Conservation (phyloP, 1,284 basidiomycete genomes). For the Exobasidium cylindrosporum region DNA sequence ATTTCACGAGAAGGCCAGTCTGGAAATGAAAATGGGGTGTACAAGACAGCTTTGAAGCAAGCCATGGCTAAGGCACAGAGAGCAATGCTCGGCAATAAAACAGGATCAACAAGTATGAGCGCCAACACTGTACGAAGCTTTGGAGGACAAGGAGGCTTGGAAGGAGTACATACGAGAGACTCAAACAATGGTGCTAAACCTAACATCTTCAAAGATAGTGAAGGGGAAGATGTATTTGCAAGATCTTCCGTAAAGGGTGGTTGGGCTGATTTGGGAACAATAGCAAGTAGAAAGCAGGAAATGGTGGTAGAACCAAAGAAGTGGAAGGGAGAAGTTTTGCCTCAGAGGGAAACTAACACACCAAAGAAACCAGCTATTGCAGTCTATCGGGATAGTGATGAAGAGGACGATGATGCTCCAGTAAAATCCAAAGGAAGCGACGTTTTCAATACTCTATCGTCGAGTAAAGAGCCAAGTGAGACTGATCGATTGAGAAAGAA, state of each 20-base stretch:
- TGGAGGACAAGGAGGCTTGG: slow-evolving; percentile 13
- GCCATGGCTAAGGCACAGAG: slow-evolving; percentile 43
- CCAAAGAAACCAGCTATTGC: slow-evolving; percentile 26
- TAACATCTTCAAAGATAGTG: slow-evolving; percentile 40
- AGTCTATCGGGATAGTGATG: slow-evolving; percentile 56
- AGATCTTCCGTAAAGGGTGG: slow-evolving; percentile 16
- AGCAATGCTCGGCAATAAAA: slow-evolving; percentile 47
- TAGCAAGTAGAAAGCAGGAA: slow-evolving; percentile 38
- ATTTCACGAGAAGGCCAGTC: slow-evolving; percentile 14
- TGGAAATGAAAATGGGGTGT: slow-evolving; percentile 13
- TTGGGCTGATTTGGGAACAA: slow-evolving; percentile 39
- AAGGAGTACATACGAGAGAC: neutral
- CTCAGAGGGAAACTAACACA: slow-evolving; percentile 2
- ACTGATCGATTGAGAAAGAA: slow-evolving; percentile 42
- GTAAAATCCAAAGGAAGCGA: slow-evolving; percentile 20
- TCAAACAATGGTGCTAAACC: slow-evolving; percentile 36
- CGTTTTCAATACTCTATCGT: slow-evolving; percentile 16
- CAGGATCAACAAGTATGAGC: slow-evolving; percentile 15
- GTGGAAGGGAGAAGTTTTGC: slow-evolving; percentile 19
- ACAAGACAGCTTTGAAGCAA: slow-evolving; percentile 34
- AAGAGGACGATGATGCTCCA: slow-evolving; percentile 54
- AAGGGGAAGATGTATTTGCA: slow-evolving; percentile 21
- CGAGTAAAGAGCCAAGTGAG: slow-evolving; percentile 24
- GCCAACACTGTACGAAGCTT: slow-evolving; percentile 18
- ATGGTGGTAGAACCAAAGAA: slow-evolving; percentile 3